Base-by-base conservation (phyloP, 257 asterid species). In the Nicotiana noctiflora region DNA sequence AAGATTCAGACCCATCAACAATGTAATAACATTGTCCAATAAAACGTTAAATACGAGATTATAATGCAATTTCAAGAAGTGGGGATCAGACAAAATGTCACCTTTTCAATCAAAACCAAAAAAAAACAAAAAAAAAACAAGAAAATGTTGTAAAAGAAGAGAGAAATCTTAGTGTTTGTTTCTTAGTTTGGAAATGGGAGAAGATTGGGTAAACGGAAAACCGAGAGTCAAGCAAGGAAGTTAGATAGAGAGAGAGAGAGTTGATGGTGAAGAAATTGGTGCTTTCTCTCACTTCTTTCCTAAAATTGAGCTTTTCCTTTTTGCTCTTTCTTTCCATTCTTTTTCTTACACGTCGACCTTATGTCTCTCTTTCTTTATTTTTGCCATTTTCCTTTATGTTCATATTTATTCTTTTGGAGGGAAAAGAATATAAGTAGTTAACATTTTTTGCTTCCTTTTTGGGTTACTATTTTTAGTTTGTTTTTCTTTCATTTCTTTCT, bases 211-310 rank as follows among this genome's bases (percentile, higher is more conserved):
- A 89, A n/a, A 84, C 82, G 67, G 83, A 87, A 86, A 84, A 85
- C 83, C 96, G 89, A 87, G 46, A 78, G 90, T 59, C 79, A 86
- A 84, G 92, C 89, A 86, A 85, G 83, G 80, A 67, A 80, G 82
- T 74, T 67, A 31, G 32, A 29, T 4, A 29, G 83, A 78, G 66
- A 19, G 52, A 25, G 79, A 46, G 21, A 32, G 40, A 18, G 46
- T 37, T 37, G 46, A 37, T 37, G 0, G 46, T 7, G 46, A 40
- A 40, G 46, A 40, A 40, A 40, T 40, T 40, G 46, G 46, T 40
- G 10, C 46, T 18, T 67, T 67, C 17, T n/a, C 76, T 34, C 76
- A 37, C 32, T 70, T 68, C 8, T 70, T 40, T 70, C 57, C 78
- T 46, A 5, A 72, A 46, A 23, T 21, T 49, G 78, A 72, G 78